These are phyloP conservation scores for Picea engelmannii DNA, from an alignment of 83 land plant genomes.

Conservation along the genomic window DNA sequence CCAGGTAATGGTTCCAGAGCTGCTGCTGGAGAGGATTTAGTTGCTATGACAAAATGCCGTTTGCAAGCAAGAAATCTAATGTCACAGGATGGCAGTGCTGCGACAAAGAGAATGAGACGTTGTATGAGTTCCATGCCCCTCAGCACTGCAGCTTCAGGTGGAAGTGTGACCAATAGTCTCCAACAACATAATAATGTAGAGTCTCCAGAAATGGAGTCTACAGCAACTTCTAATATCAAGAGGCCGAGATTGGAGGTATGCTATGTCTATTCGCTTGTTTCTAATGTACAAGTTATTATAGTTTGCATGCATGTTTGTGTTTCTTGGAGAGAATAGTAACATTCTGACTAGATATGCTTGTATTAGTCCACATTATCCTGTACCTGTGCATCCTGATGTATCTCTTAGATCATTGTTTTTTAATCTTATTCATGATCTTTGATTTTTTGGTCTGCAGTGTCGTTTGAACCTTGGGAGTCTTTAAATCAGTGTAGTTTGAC, in stretches of 20 bases:
- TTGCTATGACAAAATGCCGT: slow-evolving; percentile 54
- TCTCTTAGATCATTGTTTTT: too few relatives aligned
- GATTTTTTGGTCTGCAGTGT: too few relatives aligned
- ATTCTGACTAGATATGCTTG: too few relatives aligned
- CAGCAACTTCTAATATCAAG: slow-evolving; percentile 37
- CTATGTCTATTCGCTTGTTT: too few relatives aligned
- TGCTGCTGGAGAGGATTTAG: slow-evolving; percentile 68
- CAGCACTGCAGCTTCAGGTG: slow-evolving; percentile 43
- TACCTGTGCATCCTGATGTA: too few relatives aligned
- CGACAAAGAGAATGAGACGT: slow-evolving; percentile 41
- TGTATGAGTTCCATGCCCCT: slow-evolving; percentile 59
- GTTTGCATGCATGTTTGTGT: too few relatives aligned
- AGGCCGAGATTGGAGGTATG: slow-evolving; percentile 12
- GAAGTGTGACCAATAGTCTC: slow-evolving; percentile 43
- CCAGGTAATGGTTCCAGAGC: slow-evolving; percentile 71
- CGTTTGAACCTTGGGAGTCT: too few relatives aligned
- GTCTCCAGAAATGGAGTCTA: slow-evolving; percentile 38
- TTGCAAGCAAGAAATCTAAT: slow-evolving; percentile 47
- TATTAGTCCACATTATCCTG: too few relatives aligned
- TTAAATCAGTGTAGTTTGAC: too few relatives aligned
- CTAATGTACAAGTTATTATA: too few relatives aligned
- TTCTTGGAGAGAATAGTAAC: too few relatives aligned
- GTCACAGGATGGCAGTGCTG: slow-evolving; percentile 44
- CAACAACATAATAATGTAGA: slow-evolving; percentile 26
- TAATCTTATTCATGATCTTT: too few relatives aligned